Evolutionary conservation across 1,284 basidiomycete genomes (phyloP).

Genomic region (Veloporphyrellus conicus): DNA sequence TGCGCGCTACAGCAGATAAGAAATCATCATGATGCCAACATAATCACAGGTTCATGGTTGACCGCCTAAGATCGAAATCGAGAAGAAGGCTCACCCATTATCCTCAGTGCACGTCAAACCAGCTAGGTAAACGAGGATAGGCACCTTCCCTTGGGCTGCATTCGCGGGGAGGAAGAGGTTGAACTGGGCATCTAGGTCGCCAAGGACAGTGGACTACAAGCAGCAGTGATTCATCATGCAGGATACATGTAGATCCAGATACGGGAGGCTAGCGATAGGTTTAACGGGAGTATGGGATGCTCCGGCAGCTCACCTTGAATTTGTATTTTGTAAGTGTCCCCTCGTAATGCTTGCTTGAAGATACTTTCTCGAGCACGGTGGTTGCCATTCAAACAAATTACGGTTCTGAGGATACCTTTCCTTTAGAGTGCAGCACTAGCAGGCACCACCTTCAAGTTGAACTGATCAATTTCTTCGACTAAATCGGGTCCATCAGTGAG

Average conservation of each 20-base stretch:
- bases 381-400: conserved; percentile 14
- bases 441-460: no score
- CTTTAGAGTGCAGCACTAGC: no score
- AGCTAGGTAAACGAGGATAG: conserved; percentile 86
- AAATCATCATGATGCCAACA: neutral
- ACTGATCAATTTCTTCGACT: no score
- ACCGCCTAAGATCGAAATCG: neutral
- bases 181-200: conserved; percentile 77
- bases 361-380: conserved; percentile 32
- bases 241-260: neutral
- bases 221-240: neutral
- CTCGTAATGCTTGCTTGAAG: conserved; percentile 73
- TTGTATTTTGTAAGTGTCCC: conserved; percentile 85
- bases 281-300: neutral
- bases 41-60: neutral
- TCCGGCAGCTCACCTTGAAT: conserved; percentile 55
- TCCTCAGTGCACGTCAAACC: conserved; percentile 96
- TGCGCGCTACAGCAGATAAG: conserved; percentile 55
- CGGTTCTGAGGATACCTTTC: no score
- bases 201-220: conserved; percentile 64
- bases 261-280: neutral
- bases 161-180: conserved; percentile 86
- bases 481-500: no score
- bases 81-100: conserved; percentile 60
- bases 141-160: conserved; percentile 58